A percentile compares a stretch with the other conserved stretches of the same genome.
Evolutionary conservation across 345 rosid genomes (phyloP).

Genomic region (Gossypium bickii): DNA sequence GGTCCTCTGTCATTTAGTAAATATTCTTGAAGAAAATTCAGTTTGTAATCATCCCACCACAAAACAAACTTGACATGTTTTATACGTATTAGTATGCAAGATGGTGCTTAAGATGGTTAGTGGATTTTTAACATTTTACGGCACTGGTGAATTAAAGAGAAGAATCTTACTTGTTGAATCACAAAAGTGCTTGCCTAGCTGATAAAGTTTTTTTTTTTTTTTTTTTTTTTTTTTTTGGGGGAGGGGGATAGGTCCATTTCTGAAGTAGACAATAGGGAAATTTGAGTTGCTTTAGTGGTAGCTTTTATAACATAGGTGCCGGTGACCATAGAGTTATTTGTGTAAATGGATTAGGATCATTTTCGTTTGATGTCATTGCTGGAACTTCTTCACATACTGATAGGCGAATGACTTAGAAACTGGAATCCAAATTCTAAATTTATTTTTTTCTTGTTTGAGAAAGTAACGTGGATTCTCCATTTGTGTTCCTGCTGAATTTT

Average conservation of each 20-base stretch:
- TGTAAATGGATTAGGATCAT: slow-evolving; percentile 1
- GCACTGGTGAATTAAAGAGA: not conserved
- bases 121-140: not conserved
- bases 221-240: rapidly evolving
- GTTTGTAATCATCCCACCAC: not conserved
- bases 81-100: not conserved
- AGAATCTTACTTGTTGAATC: not conserved
- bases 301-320: not conserved
- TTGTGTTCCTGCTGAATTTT: not conserved
- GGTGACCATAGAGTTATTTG: not conserved
- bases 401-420: not conserved
- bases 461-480: not conserved
- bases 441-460: not conserved
- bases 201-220: not conserved
- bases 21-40: not conserved
- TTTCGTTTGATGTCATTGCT: not conserved
- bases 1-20: not conserved
- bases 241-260: not conserved
- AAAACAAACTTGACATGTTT: not conserved
- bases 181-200: not conserved
- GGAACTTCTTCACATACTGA: not conserved
- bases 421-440: not conserved
- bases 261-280: not conserved
- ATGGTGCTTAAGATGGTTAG: not conserved
- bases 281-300: not conserved